A percentile compares a stretch with the other conserved stretches of the same genome.
phyloP scores from a whole-genome alignment of 345 rosid species.

The Populus ilicifolia region DNA sequence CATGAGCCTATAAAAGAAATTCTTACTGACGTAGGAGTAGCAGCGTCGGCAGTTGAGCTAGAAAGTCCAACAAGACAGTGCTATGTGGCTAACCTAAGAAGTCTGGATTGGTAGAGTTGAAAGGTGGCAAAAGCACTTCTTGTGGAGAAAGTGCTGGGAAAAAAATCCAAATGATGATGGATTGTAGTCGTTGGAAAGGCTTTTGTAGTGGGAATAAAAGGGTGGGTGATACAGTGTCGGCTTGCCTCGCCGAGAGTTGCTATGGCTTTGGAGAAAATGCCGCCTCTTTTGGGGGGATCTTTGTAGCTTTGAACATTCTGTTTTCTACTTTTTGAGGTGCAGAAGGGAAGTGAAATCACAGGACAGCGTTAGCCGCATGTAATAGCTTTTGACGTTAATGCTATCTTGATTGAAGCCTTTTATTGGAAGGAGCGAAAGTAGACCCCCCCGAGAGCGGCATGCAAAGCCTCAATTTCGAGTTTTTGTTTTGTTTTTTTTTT shows the following conservation, averaged over 20 bases:
- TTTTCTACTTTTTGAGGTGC: constrained; percentile 14
- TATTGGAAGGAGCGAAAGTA: constrained; percentile 27
- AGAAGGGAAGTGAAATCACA: constrained; percentile 1
- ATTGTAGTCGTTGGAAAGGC: constrained; percentile 31
- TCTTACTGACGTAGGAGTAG: constrained; percentile 13
- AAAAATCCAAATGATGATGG: constrained; percentile 18
- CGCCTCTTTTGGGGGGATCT: constrained; percentile 24
- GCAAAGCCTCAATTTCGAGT: neutral
- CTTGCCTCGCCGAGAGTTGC: constrained; percentile 15
- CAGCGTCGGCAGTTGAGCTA: constrained; percentile 16
- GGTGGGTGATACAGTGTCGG: constrained; percentile 15
- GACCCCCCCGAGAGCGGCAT: constrained; percentile 5
- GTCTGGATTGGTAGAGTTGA: constrained; percentile 10
- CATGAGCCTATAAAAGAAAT: constrained; percentile 1
- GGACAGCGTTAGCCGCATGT: constrained; percentile 21
- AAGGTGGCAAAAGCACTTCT: constrained; percentile 16
- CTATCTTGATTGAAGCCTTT: constrained; percentile 9
- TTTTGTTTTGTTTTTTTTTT: too few species aligned
- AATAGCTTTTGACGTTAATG: constrained; percentile 24
- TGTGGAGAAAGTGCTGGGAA: constrained; percentile 12
- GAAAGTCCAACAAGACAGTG: constrained; percentile 32
- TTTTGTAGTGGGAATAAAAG: constrained; percentile 16
- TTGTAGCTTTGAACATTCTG: constrained; percentile 20
- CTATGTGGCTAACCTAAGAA: constrained; percentile 15
- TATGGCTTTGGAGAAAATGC: constrained; percentile 22